Percentiles rank a stretch among this genome's conserved stretches.
phyloP scores from a whole-genome alignment of 2,329 filamentous ascomycete species.

The Epichloe festucae region DNA sequence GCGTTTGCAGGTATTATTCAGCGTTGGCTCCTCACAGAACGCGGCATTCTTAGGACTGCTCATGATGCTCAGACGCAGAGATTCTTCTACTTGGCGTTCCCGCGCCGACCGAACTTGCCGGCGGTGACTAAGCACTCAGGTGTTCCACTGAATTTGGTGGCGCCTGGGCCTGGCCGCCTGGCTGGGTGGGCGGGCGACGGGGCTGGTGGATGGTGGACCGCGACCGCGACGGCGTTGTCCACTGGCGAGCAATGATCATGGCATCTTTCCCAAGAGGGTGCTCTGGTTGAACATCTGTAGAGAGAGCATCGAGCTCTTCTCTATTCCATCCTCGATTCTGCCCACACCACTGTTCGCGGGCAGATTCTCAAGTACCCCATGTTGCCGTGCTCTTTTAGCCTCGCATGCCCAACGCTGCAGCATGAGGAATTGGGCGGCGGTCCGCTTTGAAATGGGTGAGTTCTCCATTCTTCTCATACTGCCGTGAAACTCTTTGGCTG shows the following conservation, averaged over 20 bases:
- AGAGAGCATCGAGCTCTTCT: background rate
- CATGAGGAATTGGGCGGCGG: conserved; percentile 11
- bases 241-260: background rate
- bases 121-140: too few relatives aligned
- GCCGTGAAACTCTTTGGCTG: background rate
- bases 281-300: background rate
- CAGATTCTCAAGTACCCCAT: background rate
- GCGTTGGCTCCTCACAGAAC: too few relatives aligned
- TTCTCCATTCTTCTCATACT: conserved; percentile 1
- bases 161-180: too few relatives aligned
- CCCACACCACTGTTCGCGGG: background rate
- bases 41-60: too few relatives aligned
- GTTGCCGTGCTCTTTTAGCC: conserved; percentile 6
- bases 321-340: background rate
- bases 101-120: too few relatives aligned
- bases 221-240: background rate
- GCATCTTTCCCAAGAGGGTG: background rate
- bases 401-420: conserved; percentile 9
- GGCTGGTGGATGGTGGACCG: background rate
- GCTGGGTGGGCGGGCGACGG: too few relatives aligned
- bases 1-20: too few relatives aligned
- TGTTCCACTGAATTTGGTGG: too few relatives aligned
- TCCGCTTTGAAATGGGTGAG: conserved; percentile 16
- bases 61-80: too few relatives aligned
- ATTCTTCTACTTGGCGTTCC: too few relatives aligned